Percentiles rank a stretch among this genome's conserved stretches.
Conservation (phyloP, 345 rosid genomes). For the Hypericum perforatum region DNA sequence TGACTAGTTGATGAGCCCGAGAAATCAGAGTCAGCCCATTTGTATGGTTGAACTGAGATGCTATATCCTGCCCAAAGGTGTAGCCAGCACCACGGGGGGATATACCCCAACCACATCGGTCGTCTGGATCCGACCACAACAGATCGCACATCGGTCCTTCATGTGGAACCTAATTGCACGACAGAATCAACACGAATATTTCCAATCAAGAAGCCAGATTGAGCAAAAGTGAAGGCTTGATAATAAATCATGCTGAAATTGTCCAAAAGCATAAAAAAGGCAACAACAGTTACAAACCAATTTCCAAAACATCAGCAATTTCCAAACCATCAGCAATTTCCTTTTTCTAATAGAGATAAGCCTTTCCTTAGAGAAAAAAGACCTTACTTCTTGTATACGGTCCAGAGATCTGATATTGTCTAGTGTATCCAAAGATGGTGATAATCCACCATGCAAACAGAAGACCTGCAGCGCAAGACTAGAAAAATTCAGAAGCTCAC, state of each 20-base stretch:
- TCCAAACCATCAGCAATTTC: too few species aligned
- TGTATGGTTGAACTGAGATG: slow-evolving; percentile 69
- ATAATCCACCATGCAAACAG: slow-evolving; percentile 94
- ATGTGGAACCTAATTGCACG: slow-evolving; percentile 63
- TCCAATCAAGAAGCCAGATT: background rate
- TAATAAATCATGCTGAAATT: too few species aligned
- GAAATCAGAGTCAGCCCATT: slow-evolving; percentile 84
- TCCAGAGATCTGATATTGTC: slow-evolving; percentile 88
- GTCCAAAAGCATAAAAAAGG: too few species aligned
- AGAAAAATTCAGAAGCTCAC: slow-evolving; percentile 3
- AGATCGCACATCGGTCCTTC: slow-evolving; percentile 99
- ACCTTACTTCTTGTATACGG: slow-evolving; percentile 82
- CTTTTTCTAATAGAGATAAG: too few species aligned
- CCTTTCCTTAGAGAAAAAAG: background rate
- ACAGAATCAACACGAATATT: background rate
- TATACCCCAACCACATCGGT: slow-evolving; percentile 96
- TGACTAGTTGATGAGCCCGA: slow-evolving; percentile 94
- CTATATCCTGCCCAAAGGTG: slow-evolving; percentile 93
- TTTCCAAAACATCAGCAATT: too few species aligned
- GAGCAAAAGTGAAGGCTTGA: too few species aligned
- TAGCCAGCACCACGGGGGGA: slow-evolving; percentile 99
- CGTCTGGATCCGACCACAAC: slow-evolving; percentile 98
- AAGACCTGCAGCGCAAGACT: slow-evolving; percentile 38
- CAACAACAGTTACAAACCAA: too few species aligned
- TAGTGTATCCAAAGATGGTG: slow-evolving; percentile 85